These are phyloP conservation scores for Drosera capensis DNA, from an alignment of 148 eudicot species.

Conservation along the genomic window DNA sequence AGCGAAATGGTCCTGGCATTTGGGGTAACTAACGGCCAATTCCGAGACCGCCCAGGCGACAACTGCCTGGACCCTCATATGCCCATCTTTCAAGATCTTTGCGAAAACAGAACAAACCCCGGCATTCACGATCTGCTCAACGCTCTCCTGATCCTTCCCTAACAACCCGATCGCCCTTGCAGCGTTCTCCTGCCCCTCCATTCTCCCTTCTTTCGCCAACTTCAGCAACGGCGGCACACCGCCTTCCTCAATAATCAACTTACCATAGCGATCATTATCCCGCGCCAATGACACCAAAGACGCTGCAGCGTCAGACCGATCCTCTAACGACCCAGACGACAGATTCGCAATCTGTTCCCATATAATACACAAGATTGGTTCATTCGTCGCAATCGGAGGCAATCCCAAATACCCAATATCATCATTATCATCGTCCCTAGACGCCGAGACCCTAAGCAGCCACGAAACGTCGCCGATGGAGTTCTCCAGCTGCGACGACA, in stretches of 20 bases:
- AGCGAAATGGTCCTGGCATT: constrained; percentile 73
- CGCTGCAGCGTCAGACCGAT: constrained; percentile 55
- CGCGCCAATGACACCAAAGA: constrained; percentile 60
- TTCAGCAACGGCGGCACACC: constrained; percentile 58
- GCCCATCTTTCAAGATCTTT: constrained; percentile 69
- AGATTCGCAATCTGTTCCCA: constrained; percentile 81
- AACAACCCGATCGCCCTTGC: constrained; percentile 60
- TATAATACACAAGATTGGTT: constrained; percentile 69
- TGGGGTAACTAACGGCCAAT: constrained; percentile 46
- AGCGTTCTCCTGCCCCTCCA: constrained; percentile 71
- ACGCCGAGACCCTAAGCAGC: constrained; percentile 60
- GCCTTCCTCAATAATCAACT: constrained; percentile 67
- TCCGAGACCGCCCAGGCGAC: constrained; percentile 87
- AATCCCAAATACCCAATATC: constrained; percentile 57
- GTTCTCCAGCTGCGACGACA: constrained; percentile 43
- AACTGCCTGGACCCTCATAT: constrained; percentile 60
- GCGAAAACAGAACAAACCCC: constrained; percentile 64
- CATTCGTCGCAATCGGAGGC: constrained; percentile 77
- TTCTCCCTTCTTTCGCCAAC: constrained; percentile 55
- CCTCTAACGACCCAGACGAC: constrained; percentile 43
- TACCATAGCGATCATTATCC: constrained; percentile 65
- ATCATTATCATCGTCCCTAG: constrained; percentile 48
- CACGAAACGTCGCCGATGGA: constrained; percentile 74
- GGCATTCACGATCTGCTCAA: constrained; percentile 56
- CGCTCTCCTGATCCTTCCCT: constrained; percentile 64